Conservation (phyloP, 1,284 basidiomycete species). For the Ustilago lituana region DNA sequence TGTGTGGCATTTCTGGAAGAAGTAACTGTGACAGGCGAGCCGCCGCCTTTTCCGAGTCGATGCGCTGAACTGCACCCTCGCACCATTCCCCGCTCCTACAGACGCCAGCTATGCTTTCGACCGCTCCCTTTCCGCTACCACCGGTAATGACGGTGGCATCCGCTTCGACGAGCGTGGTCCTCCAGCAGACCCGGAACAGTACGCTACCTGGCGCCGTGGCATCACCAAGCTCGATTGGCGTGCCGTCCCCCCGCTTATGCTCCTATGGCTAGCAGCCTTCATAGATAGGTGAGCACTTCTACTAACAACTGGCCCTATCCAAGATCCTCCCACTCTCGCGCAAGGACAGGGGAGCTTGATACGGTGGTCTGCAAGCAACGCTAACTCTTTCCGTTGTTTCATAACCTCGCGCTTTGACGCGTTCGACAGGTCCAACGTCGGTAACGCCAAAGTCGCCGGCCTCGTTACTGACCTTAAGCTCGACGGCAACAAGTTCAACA, state of each 20-base stretch:
- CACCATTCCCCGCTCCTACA: constrained; percentile 20
- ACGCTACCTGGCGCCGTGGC: constrained; percentile 21
- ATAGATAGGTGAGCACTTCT: constrained; percentile 41
- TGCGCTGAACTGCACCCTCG: no score
- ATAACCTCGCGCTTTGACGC: no score
- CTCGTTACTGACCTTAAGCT: constrained; percentile 39
- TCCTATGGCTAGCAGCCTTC: constrained; percentile 48
- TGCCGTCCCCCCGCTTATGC: constrained; percentile 46
- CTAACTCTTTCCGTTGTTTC: not conserved
- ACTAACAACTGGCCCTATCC: no score
- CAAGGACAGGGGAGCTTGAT: not conserved
- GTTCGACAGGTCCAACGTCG: constrained; percentile 44
- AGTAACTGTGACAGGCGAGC: no score
- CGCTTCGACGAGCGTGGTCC: constrained; percentile 11
- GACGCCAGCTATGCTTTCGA: constrained; percentile 1
- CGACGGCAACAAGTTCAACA: constrained; percentile 45
- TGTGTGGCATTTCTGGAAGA: no score
- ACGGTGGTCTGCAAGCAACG: no score
- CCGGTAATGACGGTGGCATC: constrained; percentile 1
- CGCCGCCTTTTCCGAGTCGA: no score
- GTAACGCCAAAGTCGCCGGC: constrained; percentile 53
- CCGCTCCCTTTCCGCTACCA: not conserved
- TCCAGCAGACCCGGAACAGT: constrained; percentile 19
- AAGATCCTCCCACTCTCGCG: no score
- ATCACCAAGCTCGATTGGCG: constrained; percentile 51